Percentiles rank a stretch among this genome's conserved stretches.
These are phyloP conservation scores for Penicilliopsis zonata DNA, from an alignment of 495 filamentous ascomycete genomes.

Conservation along the genomic window DNA sequence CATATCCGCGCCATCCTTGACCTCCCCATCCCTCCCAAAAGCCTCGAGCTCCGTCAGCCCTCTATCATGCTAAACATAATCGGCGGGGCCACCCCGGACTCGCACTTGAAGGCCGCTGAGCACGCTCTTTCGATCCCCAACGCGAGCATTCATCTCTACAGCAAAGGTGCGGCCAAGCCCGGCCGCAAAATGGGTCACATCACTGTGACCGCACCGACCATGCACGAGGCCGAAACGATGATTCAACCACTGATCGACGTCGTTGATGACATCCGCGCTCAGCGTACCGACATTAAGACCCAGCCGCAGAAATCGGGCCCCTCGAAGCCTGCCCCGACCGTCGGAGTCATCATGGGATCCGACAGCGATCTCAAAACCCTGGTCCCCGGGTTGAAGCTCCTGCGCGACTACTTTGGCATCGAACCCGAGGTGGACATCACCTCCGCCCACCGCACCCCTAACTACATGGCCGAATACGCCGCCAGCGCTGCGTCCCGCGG, in stretches of 20 bases:
- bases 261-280: conserved; percentile 51
- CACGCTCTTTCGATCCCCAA: conserved; percentile 49
- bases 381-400: conserved; percentile 60
- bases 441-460: conserved; percentile 85
- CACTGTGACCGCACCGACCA: conserved; percentile 57
- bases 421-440: conserved; percentile 73
- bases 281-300: conserved; percentile 38
- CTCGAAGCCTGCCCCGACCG: conserved; percentile 40
- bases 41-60: conserved; percentile 45
- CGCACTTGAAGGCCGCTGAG: conserved; percentile 56
- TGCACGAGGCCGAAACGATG: conserved; percentile 59
- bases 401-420: conserved; percentile 59
- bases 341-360: conserved; percentile 90
- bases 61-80: conserved; percentile 97
- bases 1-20: conserved; percentile 82
- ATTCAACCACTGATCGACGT: conserved; percentile 53
- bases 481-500: conserved; percentile 52
- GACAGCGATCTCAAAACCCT: conserved; percentile 83
- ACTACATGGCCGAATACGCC: conserved; percentile 69
- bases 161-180: conserved; percentile 71
- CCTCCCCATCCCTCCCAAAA: conserved; percentile 52
- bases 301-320: conserved; percentile 18
- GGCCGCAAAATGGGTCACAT: conserved; percentile 94
- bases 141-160: conserved; percentile 76
- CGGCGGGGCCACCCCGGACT: conserved; percentile 56